phyloP scores from a whole-genome alignment of 257 asterid genomes.

The Parsonsia alboflavescens region DNA sequence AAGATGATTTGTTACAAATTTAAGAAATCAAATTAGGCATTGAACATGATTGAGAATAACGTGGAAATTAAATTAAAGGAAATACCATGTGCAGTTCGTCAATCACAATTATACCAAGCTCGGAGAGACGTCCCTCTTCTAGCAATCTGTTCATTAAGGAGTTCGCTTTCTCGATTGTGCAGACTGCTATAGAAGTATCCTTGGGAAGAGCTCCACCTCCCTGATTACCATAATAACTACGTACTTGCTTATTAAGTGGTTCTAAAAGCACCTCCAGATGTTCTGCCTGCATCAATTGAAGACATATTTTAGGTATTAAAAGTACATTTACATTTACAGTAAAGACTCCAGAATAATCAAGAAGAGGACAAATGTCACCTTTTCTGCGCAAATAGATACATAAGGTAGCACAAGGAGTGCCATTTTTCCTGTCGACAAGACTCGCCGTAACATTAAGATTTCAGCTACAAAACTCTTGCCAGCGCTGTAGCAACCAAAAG shows the following conservation, averaged over 20 bases:
- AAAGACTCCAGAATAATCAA: conserved; percentile 14
- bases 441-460: conserved; percentile 86
- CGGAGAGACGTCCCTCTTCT: conserved; percentile 93
- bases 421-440: conserved; percentile 74
- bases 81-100: conserved; percentile 99
- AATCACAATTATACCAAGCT: conserved; percentile 93
- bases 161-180: conserved; percentile 98
- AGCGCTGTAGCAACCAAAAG: conserved; percentile 50
- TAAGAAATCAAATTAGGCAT: neutral
- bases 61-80: conserved; percentile 20
- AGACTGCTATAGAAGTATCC: conserved; percentile 91
- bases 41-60: conserved; percentile 2
- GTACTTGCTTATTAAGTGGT: conserved; percentile 82
- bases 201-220: conserved; percentile 93
- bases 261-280: conserved; percentile 88
- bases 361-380: conserved; percentile 42
- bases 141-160: conserved; percentile 77
- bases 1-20: neutral
- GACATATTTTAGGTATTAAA: conserved; percentile 16
- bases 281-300: conserved; percentile 56
- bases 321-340: conserved; percentile 9
- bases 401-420: conserved; percentile 96
- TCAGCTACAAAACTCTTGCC: conserved; percentile 99
- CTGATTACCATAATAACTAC: conserved; percentile 96
- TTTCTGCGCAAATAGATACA: conserved; percentile 92